Evolutionary conservation across 2,329 filamentous ascomycete genomes (phyloP), one percentile per base, ranked within the genome.

Genomic region (Calonectria leucothoes): DNA sequence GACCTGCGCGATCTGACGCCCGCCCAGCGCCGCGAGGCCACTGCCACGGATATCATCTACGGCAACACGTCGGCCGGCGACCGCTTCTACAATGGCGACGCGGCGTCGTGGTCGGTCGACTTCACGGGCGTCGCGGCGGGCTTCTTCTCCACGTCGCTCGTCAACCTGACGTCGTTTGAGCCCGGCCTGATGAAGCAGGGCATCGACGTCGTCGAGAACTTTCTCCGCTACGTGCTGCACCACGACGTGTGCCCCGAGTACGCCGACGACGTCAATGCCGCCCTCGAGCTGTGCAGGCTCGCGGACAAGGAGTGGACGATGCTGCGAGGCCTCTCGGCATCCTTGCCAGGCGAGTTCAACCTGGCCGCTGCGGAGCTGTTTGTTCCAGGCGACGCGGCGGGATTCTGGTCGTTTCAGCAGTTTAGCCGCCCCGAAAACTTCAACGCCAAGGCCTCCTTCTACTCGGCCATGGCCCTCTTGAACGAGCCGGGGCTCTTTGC

Each of bases 211-310:
- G 88, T 98, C 49, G 91, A 91, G 73, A 98, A 97, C 81, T 98
- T 98, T 81, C 91, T 98, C 75, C 94, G 95, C 76, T 99, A 98
- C 77, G 87, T 98, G 0, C 87, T 96, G 12, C 91, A 94, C 73
- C 96, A 98, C 81, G 90, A 94, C 45, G 96, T 97, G 20, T 98
- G 95, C 80, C 93, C 94, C 0, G 97, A 98, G 82, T 94, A 96
- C 81, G 87, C 84, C 0, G 86, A 89, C 0, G 90, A 96, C 75
- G 88, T 98, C 71, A 84, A 90, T 20, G 86, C 88, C 0, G 95
- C 96, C 0, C 87, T 93, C 10, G 82, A 82, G 1, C 82, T 96
- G 33, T 98, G 95, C 79, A 89, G 92, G 25, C 81, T 87, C 17
- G 95, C 94, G 1, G 88, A 91, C 4, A 80, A 85, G 2, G 95